These are phyloP conservation scores for Trichoderma simmonsii DNA, from an alignment of 2,329 filamentous ascomycete genomes.

Conservation along the genomic window DNA sequence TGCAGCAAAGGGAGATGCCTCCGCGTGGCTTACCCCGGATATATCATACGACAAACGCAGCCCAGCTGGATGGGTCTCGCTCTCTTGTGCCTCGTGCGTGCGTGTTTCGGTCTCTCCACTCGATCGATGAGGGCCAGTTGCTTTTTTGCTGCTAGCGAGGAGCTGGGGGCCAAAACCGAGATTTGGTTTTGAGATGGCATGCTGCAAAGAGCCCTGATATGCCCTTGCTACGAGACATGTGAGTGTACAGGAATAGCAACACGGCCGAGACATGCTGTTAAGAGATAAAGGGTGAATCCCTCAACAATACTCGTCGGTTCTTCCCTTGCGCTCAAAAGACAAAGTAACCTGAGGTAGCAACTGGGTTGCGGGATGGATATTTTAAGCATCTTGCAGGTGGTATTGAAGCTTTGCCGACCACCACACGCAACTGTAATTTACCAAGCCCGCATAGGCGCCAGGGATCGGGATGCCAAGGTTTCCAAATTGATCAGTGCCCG, in stretches of 20 bases:
- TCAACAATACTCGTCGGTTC: not conserved
- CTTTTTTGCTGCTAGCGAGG: not conserved
- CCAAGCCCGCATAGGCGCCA: not conserved
- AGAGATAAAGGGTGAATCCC: not conserved
- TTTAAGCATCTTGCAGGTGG: slow-evolving; percentile 1
- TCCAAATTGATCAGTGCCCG: not conserved
- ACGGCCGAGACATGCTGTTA: not conserved
- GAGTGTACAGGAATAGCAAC: not conserved
- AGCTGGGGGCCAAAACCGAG: not conserved
- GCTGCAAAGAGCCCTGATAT: not conserved
- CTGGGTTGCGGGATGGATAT: not conserved
- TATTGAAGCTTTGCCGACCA: not conserved
- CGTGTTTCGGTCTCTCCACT: not conserved
- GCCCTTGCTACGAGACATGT: not conserved
- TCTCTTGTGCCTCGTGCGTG: not conserved
- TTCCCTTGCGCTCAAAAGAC: not conserved
- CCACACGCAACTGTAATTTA: not conserved
- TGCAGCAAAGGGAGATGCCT: slow-evolving; percentile 8
- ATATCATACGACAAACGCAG: slow-evolving; percentile 12
- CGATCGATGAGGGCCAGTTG: not conserved
- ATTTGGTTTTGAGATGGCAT: not conserved
- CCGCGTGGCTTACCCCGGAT: slow-evolving; percentile 18
- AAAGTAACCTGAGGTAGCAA: not conserved
- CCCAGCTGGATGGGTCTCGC: not conserved
- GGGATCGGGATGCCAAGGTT: not conserved